Evolutionary conservation across 2,329 filamentous ascomycete genomes (phyloP).

Genomic region (Verticillium alfalfae): DNA sequence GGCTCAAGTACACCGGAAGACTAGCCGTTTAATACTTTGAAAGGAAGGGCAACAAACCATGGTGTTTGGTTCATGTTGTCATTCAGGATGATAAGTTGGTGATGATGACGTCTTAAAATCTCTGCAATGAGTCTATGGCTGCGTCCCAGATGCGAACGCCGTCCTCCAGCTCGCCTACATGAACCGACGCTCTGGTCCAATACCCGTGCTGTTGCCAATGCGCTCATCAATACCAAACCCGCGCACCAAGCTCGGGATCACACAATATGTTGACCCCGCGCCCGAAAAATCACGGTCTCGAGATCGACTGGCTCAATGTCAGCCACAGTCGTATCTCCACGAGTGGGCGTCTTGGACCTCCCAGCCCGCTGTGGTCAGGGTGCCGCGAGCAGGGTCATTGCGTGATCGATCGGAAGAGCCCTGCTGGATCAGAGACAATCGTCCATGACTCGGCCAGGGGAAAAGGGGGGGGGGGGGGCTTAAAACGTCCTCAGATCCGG

Average conservation of each 20-base stretch:
- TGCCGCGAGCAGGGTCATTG: neutral
- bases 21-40: too few relatives aligned
- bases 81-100: too few relatives aligned
- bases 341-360: neutral
- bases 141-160: neutral
- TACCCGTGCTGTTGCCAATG: neutral
- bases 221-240: neutral
- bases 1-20: too few relatives aligned
- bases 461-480: too few relatives aligned
- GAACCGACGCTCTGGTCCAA: too few relatives aligned
- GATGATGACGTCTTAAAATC: too few relatives aligned
- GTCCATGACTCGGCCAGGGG: neutral
- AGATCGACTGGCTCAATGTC: neutral
- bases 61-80: too few relatives aligned
- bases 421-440: constrained; percentile 3
- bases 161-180: neutral
- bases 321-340: neutral
- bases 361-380: neutral
- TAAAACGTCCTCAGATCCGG: neutral
- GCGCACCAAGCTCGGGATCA: neutral
- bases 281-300: neutral
- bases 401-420: constrained; percentile 1
- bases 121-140: too few relatives aligned
- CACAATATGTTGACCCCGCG: neutral
- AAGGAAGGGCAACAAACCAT: too few relatives aligned